Conservation (phyloP, 2,329 filamentous ascomycete species). For the Beauveria medogensis region DNA sequence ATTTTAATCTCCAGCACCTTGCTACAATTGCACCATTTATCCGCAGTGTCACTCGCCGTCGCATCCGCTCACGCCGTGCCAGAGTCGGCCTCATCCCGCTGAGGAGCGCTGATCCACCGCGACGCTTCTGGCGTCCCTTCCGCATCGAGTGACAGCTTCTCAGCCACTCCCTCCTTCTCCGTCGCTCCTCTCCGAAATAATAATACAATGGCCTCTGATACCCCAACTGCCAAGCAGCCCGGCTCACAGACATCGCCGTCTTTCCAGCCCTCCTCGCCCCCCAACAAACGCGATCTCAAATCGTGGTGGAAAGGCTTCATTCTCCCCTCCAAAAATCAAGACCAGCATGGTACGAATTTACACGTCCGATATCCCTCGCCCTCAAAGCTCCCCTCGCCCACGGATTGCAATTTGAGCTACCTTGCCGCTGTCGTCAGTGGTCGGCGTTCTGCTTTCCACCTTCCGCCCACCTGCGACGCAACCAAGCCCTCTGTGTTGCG, state of each 20-base stretch:
- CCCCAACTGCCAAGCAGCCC: conserved; percentile 2
- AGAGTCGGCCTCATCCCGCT: neutral
- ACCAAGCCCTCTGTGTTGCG: neutral
- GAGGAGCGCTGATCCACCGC: neutral
- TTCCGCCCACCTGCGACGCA: neutral
- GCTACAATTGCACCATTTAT: neutral
- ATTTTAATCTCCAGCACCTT: neutral
- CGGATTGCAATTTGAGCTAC: neutral
- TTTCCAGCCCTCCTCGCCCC: conserved; percentile 46
- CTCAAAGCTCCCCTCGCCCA: neutral
- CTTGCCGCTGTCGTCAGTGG: neutral
- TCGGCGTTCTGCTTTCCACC: neutral
- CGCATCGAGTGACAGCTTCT: neutral
- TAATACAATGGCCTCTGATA: conserved; percentile 8
- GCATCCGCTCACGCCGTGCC: neutral
- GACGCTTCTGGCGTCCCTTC: neutral
- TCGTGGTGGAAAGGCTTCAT: conserved; percentile 99
- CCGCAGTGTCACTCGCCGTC: neutral
- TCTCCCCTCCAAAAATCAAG: conserved; percentile 51
- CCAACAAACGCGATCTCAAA: conserved; percentile 78
- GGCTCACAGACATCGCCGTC: neutral
- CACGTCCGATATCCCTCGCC: neutral
- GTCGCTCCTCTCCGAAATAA: neutral
- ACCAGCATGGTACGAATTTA: conserved; percentile 40
- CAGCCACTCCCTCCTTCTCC: neutral